Evolutionary conservation across 345 rosid species (phyloP), one percentile per base, ranked within the genome.

Genomic region (Trapa incisa): DNA sequence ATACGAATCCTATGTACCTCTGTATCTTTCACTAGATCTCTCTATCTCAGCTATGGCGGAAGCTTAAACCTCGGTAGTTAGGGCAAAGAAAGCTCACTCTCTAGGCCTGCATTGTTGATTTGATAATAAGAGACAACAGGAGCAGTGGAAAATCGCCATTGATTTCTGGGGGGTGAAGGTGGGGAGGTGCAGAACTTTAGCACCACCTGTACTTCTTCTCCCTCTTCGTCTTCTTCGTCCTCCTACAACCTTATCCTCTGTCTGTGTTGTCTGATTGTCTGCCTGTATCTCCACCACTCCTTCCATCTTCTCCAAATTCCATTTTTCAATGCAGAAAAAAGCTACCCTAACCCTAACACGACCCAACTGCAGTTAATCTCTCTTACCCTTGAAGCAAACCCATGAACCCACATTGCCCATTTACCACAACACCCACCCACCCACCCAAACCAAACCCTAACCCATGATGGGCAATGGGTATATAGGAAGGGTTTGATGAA

Each of bases 111-210:
- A 45, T 45, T 7, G 11, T 45, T 45, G 48, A 45, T 45, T 45
- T 45, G 48, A 45, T 45, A 42, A 42, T 45, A 11, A 45, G 48
- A 7, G 48, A 45, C 48, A 45, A 11, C 43, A 45, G 48, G 11
- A 65, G 33, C 52, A 65, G 33, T 37, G n/a, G 38, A 70, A 68
- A 80, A 78, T 78, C 74, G 81, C 91, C 89, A 87, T 85, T 85
- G 88, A 85, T 78, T 81, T 86, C 79, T 77, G 85, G 71, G 68
- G 68, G 36, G 42, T 37, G 60, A 57, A 36, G 16, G 67, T 13
- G 72, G 71, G 71, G 67, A 52, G 16, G 1, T 67, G 47, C 96
- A 88, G 96, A 88, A 75, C 87, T 88, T 86, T 87, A 77, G 87
- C 82, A 83, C 80, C 98, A 89, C 87, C 66, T 92, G 96, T 84